Evolutionary conservation across 192 early-diverging fungal species (phyloP), one percentile per base, ranked within the genome.

Genomic region (Dissophora globulifera): DNA sequence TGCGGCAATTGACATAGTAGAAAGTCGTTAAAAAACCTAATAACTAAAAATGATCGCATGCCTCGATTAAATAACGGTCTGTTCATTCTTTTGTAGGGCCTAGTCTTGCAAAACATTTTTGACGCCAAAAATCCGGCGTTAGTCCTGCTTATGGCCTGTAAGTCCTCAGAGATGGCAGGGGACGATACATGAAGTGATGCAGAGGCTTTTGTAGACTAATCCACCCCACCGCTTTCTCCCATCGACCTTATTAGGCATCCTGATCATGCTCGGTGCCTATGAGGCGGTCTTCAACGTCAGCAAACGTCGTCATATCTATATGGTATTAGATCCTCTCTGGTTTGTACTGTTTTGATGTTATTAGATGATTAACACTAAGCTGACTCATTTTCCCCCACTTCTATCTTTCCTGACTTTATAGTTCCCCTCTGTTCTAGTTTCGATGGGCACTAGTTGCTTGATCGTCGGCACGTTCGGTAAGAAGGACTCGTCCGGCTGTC

Each of bases 271-370:
- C 31, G 91, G 86, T 8, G 79, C 92, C 0, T 81, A 87, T 40
- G 91, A 95, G 62, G 85, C 89, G 9, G 81, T 87, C 0, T 92
- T 84, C 63, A 91, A 91, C 83, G 84, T 87, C 50, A 82, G 87
- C 16, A 92, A 91, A 65, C 81, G 79, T 47, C 86, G 88, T 19
- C 87, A 93, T 54, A 78, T 87, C 6, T 89, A 89, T 31, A 92
- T 96, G 92, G 90, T 93, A 82, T 67, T 26, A 10, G 25, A 2
- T 47, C 13, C 4, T 10, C n/a, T n/a, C 12, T 45, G n/a, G n/a
- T n/a, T n/a, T n/a, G n/a, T n/a, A n/a, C n/a, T n/a, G n/a, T n/a
- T n/a, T n/a, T n/a, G n/a, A n/a, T n/a, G n/a, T n/a, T n/a, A n/a
- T n/a, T n/a, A n/a, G n/a, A n/a, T n/a, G n/a, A n/a, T n/a, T n/a